phyloP scores from a whole-genome alignment of 2,329 filamentous ascomycete genomes.

The Zymoseptoria tritici region DNA sequence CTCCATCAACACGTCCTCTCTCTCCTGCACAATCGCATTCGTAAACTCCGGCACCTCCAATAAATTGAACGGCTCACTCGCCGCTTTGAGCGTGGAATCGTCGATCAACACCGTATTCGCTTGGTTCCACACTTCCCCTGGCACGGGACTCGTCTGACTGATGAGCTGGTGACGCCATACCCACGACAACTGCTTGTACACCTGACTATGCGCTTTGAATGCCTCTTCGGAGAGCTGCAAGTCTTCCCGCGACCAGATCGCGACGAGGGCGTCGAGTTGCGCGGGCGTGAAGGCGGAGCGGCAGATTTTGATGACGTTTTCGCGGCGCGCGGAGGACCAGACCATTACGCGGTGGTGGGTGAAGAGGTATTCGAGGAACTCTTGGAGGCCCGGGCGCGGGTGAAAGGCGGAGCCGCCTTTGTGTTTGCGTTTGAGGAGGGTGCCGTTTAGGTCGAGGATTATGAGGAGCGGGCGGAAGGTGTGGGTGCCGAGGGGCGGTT shows the following conservation, averaged over 20 bases:
- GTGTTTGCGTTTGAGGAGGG: slow-evolving; percentile 65
- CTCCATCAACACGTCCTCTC: slow-evolving; percentile 41
- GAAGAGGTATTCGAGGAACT: slow-evolving; percentile 69
- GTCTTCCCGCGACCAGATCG: slow-evolving; percentile 69
- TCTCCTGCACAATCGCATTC: slow-evolving; percentile 37
- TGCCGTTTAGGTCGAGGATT: slow-evolving; percentile 89
- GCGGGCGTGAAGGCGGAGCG: slow-evolving; percentile 52
- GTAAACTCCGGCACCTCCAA: slow-evolving; percentile 72
- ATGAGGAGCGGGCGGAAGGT: slow-evolving; percentile 54
- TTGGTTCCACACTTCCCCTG: slow-evolving; percentile 60
- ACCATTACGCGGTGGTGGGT: slow-evolving; percentile 71
- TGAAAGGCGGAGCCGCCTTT: slow-evolving; percentile 27
- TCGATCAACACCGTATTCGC: slow-evolving; percentile 85
- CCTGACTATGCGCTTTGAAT: slow-evolving; percentile 66
- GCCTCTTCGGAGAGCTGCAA: slow-evolving; percentile 60
- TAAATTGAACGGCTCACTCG: slow-evolving; percentile 75
- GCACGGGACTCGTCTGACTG: slow-evolving; percentile 38
- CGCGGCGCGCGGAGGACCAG: slow-evolving; percentile 77
- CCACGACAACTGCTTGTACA: slow-evolving; percentile 74
- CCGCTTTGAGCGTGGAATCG: slow-evolving; percentile 72
- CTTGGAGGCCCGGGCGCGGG: slow-evolving; percentile 57
- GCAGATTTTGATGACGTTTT: slow-evolving; percentile 66
- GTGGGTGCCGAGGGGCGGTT: slow-evolving; percentile 5
- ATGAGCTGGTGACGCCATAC: slow-evolving; percentile 56
- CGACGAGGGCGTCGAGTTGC: slow-evolving; percentile 52